phyloP scores from a whole-genome alignment of 106 monocot species.

The Gastrodia elata region DNA sequence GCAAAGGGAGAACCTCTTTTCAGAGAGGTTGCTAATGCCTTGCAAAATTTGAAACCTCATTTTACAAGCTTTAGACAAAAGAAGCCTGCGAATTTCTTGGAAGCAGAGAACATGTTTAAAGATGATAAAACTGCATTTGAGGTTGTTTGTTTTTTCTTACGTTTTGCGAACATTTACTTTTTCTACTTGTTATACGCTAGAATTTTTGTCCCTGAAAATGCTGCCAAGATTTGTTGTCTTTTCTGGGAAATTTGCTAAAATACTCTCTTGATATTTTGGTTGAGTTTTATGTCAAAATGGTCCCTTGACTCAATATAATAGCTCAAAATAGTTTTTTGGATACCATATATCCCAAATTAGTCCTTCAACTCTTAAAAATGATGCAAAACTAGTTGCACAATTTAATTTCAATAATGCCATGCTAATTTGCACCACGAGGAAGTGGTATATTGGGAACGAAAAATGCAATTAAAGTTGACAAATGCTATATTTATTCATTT shows the following conservation, averaged over 20 bases:
- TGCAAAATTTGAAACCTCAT: constrained; percentile 36
- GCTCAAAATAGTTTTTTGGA: too few species aligned
- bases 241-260: neutral
- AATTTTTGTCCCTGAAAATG: neutral
- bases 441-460: too few species aligned
- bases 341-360: too few species aligned
- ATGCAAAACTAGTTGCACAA: too few species aligned
- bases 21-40: constrained; percentile 31
- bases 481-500: too few species aligned
- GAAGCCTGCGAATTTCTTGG: constrained; percentile 14
- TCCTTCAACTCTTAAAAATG: too few species aligned
- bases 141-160: constrained; percentile 23
- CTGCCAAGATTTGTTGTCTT: neutral
- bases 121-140: constrained; percentile 71
- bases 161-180: neutral
- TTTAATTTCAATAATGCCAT: too few species aligned
- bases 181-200: neutral
- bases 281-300: too few species aligned
- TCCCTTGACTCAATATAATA: too few species aligned
- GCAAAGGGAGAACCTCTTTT: constrained; percentile 37
- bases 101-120: constrained; percentile 51
- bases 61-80: constrained; percentile 9
- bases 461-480: too few species aligned
- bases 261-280: neutral
- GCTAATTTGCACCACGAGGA: too few species aligned